A percentile compares a stretch with the other conserved stretches of the same genome.
Evolutionary conservation across 2,329 filamentous ascomycete species (phyloP).

Genomic region (Beauveria sp.): DNA sequence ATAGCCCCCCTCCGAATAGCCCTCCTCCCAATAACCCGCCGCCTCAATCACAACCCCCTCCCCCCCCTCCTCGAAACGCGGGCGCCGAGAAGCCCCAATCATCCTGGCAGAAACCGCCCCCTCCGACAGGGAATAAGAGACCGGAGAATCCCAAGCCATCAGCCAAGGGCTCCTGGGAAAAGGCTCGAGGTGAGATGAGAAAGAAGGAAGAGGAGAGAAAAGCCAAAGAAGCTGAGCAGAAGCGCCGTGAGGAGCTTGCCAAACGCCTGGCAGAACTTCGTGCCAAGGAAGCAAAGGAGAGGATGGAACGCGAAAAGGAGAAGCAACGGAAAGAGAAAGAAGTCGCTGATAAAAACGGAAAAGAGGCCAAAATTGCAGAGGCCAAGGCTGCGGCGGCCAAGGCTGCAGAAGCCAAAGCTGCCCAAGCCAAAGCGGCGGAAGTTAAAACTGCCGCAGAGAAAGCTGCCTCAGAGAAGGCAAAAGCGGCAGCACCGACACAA

Average conservation of each 20-base stretch:
- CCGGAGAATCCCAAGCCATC: slow-evolving; percentile 25
- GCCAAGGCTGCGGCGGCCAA: slow-evolving; percentile 13
- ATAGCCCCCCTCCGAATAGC: no score
- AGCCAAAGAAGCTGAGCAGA: slow-evolving; percentile 52
- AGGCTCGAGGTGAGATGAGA: slow-evolving; percentile 59
- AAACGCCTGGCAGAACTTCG: slow-evolving; percentile 46
- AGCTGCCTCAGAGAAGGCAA: slow-evolving; percentile 21
- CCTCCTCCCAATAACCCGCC: slow-evolving; percentile 15
- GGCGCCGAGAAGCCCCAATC: slow-evolving; percentile 5
- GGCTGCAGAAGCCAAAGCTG: slow-evolving; percentile 19
- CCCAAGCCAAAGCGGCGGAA: slow-evolving; percentile 19
- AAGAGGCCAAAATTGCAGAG: slow-evolving; percentile 18
- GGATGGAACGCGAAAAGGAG: slow-evolving; percentile 34
- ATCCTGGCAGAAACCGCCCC: slow-evolving; percentile 10
- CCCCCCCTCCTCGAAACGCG: slow-evolving; percentile 22
- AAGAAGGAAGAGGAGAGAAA: slow-evolving; percentile 58
- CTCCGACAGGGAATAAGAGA: slow-evolving; percentile 11
- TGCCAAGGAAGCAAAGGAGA: slow-evolving; percentile 46
- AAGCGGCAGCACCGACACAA: slow-evolving; percentile 14
- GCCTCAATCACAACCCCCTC: slow-evolving; percentile 25
- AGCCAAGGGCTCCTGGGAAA: slow-evolving; percentile 55
- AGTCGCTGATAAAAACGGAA: slow-evolving; percentile 26
- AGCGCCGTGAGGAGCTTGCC: slow-evolving; percentile 48
- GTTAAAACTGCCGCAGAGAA: slow-evolving; percentile 19
- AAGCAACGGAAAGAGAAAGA: slow-evolving; percentile 32